phyloP scores from a whole-genome alignment of 169 alveolate genomes.

The Ichthyophthirius multifiliis region DNA sequence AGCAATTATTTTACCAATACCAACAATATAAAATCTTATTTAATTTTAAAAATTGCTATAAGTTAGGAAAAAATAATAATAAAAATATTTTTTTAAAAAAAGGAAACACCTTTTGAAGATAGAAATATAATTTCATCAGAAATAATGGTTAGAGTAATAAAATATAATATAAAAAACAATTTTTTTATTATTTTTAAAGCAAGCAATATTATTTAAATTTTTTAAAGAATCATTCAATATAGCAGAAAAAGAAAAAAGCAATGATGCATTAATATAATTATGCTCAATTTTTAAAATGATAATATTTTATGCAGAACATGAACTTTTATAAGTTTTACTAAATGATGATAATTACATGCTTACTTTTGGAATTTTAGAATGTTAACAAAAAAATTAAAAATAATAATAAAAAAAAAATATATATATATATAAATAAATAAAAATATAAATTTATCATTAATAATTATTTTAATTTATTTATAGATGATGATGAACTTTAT shows the following conservation, averaged over 20 bases:
- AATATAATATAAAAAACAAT: neutral
- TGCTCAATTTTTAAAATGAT: neutral
- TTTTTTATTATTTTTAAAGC: neutral
- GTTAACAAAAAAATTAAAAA: neutral
- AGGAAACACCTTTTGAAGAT: neutral
- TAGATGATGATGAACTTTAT: slow-evolving; percentile 1
- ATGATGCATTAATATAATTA: neutral
- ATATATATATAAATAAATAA: no score
- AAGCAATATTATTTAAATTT: neutral
- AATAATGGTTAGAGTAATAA: neutral
- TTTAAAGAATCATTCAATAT: neutral
- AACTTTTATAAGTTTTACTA: neutral
- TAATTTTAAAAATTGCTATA: neutral
- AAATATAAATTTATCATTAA: no score
- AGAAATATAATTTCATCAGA: slow-evolving; percentile 4
- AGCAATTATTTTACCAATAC: neutral
- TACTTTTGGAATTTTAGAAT: slow-evolving; percentile 2
- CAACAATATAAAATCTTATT: neutral
- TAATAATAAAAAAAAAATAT: neutral
- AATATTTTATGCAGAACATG: neutral
- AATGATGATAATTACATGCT: neutral
- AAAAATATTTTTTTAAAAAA: neutral
- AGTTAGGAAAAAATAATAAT: neutral
- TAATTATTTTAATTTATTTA: neutral
- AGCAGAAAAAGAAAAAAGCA: neutral